Evolutionary conservation across 768 basidiomycete species (phyloP), one percentile per base, ranked within the genome.

Genomic region (Pleurotus tuber-regium): DNA sequence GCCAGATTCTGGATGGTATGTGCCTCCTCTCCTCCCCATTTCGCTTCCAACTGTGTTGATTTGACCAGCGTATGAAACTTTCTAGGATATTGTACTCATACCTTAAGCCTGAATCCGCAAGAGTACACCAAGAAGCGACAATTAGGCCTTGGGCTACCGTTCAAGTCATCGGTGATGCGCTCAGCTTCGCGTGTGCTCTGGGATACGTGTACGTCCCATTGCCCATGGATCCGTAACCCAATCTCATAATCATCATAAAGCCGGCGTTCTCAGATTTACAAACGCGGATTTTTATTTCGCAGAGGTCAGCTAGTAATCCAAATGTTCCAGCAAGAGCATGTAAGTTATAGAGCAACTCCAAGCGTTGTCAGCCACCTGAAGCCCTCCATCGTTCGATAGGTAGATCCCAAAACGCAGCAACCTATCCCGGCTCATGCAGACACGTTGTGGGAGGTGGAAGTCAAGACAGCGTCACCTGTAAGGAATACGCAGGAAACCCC

Each of bases 271-370:
- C 86, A 91, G 67, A 84, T 87, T 33, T 92, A 86, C 71, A 92
- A 90, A 67, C 80, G 81, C 35, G 90, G 90, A 25, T 92, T 88
- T 62, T 69, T 83, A 19, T 92, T 92, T 63, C 74, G 86, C 24
- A 71, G 86, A 51, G 89, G 89, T 1, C 62, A 73, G 14, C 72
- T 92, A 10, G 72, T 87, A 12, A 88, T 92, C 50, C 80, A 86
- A 55, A 88, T 92, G 83, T 89, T 87, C 64, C 89, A 91, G 66
- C 87, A 91, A 66, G 90, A 91, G 67, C 83, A 87, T 70, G 89
- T 48, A n/a, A 31, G 46, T 48, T 85, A 65, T 40, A 41, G 35
- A n/a, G n/a, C n/a, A n/a, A n/a, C n/a, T n/a, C n/a, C n/a, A n/a
- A n/a, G n/a, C n/a, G n/a, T n/a, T n/a, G n/a, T n/a, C n/a, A n/a